Percentiles rank a stretch among this genome's conserved stretches.
Evolutionary conservation across 345 rosid genomes (phyloP).

Genomic region (Pugionium cornutum): DNA sequence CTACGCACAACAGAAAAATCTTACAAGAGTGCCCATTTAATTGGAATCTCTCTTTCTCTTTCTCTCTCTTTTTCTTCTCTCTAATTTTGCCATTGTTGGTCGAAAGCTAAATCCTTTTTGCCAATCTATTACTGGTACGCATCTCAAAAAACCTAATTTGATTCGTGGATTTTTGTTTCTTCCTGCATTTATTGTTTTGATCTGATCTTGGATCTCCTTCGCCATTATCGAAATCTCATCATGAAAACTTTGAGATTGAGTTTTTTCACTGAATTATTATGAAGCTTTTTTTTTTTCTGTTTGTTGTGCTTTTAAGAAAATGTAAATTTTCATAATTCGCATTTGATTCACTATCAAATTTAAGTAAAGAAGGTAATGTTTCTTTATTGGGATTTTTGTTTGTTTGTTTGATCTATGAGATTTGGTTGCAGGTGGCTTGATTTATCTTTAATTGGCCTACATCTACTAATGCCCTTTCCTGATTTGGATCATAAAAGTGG

Average conservation of each 20-base stretch:
- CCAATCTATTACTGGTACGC: conserved; percentile 42
- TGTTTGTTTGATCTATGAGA: conserved; percentile 39
- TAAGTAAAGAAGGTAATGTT: conserved; percentile 30
- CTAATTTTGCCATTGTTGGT: conserved; percentile 37
- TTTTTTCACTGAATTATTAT: conserved; percentile 28
- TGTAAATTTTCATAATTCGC: conserved; percentile 14
- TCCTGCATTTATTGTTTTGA: conserved; percentile 1
- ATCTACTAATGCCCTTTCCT: conserved; percentile 26
- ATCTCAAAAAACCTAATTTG: conserved; percentile 43
- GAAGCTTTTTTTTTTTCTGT: conserved; percentile 17
- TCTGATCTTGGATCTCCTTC: conserved; percentile 38
- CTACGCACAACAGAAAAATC: conserved; percentile 21
- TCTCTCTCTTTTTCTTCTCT: conserved; percentile 23
- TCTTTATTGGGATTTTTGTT: conserved; percentile 18
- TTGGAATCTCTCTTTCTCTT: conserved; percentile 27
- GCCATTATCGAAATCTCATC: conserved; percentile 44
- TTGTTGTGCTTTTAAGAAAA: conserved; percentile 17
- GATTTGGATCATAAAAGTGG: conserved; percentile 36
- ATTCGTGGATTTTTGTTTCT: conserved; percentile 24
- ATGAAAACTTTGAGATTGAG: conserved; percentile 12
- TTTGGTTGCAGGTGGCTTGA: conserved; percentile 46
- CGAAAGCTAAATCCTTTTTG: conserved; percentile 31
- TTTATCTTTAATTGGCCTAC: conserved; percentile 30
- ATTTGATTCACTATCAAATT: conserved; percentile 19
- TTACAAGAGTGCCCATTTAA: conserved; percentile 27